Base-by-base conservation (phyloP, 805 yeast genomes). In the Zygotorulaspora chibaensis region DNA sequence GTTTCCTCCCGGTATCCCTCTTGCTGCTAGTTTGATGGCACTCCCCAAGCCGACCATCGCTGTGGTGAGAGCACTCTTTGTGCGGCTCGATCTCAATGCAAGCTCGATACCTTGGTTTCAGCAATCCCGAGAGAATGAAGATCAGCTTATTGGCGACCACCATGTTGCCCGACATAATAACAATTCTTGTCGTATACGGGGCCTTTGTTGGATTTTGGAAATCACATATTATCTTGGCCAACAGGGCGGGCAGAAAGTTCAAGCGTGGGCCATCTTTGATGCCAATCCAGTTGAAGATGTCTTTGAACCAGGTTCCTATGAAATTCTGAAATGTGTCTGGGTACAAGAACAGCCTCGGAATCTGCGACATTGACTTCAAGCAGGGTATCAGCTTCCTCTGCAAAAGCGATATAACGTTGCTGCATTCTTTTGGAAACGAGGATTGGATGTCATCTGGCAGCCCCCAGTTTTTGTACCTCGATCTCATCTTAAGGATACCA, bases 121-220 rank as follows among this genome's bases (percentile, higher is more conserved):
- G 59, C 20, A 80, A 47, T 0, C 79, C 83, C 43, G 77, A 71
- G 8, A 80, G 50, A 7, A 80, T 74, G 45, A 77, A 79, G 0
- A 79, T 66, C 44, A 80, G 62, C 55, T 79, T 79, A 53, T 79
- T 80, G 1, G 84, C 82, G 8, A 80, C 81, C 7, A 74, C 74
- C 29, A 80, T 77, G 55, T 80, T 80, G 12, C 80, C 76, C 0
- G 84, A 79, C 75, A 79, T 71, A 3, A 80, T 68, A 1, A 79
- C 79, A 1, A 80, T 68, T 36, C 83, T 67, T 7, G 75, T 67
- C n/a, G 71, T 59, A 35, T 69, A 73, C 8, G 51, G 43, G 27
- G 58, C 58, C 2, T 52, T 40, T 11, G 54, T 37, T 3, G 55
- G 45, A 10, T 56, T 54, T 12, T 52, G 53, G 25, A 54, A 61